Conservation (phyloP, 768 basidiomycete species). For the Guyanaporus albipodus region DNA sequence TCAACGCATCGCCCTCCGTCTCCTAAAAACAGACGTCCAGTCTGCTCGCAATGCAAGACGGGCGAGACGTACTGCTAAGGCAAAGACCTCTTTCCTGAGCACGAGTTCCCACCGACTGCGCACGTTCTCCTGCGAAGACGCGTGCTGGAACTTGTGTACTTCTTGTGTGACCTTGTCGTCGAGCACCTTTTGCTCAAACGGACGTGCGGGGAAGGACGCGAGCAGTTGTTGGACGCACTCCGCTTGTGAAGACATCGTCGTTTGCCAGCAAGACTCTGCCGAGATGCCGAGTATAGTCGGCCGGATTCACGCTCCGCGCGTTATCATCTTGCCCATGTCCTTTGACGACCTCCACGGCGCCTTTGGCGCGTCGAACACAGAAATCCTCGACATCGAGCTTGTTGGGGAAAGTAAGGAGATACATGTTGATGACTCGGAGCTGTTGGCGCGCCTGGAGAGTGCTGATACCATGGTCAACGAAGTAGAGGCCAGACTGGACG, state of each 20-base stretch:
- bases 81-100: slow-evolving; percentile 67
- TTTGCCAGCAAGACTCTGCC: slow-evolving; percentile 7
- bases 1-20: slow-evolving; percentile 64
- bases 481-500: slow-evolving; percentile 62
- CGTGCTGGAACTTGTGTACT: slow-evolving; percentile 39
- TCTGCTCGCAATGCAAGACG: not conserved
- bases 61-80: slow-evolving; percentile 55
- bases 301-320: slow-evolving; percentile 17
- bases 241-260: slow-evolving; percentile 48
- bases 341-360: slow-evolving; percentile 22
- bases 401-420: slow-evolving; percentile 25
- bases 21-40: slow-evolving; percentile 36
- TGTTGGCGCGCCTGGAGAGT: slow-evolving; percentile 51
- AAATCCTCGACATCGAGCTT: slow-evolving; percentile 25
- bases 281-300: slow-evolving; percentile 33
- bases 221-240: slow-evolving; percentile 50
- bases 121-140: slow-evolving; percentile 52
- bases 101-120: slow-evolving; percentile 75
- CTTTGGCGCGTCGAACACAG: slow-evolving; percentile 4
- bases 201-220: slow-evolving; percentile 46
- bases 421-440: slow-evolving; percentile 40
- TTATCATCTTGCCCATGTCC: slow-evolving; percentile 25
- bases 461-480: slow-evolving; percentile 58
- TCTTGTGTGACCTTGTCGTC: slow-evolving; percentile 47
- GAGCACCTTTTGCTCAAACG: slow-evolving; percentile 46